These are phyloP conservation scores for Penicillium paradoxum DNA, from an alignment of 495 filamentous ascomycete genomes.

Conservation along the genomic window DNA sequence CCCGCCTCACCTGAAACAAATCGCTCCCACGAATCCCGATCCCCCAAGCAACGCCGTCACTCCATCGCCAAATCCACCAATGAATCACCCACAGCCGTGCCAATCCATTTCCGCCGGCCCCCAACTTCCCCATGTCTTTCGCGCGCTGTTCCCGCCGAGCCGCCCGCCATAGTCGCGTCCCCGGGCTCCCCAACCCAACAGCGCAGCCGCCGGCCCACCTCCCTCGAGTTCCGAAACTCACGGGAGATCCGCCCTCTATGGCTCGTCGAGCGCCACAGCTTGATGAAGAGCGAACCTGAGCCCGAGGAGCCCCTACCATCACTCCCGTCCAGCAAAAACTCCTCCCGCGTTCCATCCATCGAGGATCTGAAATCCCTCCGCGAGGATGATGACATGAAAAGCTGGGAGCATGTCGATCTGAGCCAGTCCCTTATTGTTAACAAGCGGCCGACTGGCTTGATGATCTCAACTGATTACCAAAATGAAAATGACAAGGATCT, in stretches of 20 bases:
- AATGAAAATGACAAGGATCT: constrained; percentile 8
- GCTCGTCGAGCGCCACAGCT: constrained; percentile 45
- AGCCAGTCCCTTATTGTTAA: constrained; percentile 20
- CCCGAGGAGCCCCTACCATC: constrained; percentile 41
- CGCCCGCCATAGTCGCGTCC: constrained; percentile 18
- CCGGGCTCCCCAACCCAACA: constrained; percentile 31
- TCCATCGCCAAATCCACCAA: constrained; percentile 29
- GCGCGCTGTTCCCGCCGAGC: constrained; percentile 32
- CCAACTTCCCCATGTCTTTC: constrained; percentile 37
- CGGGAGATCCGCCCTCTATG: constrained; percentile 47
- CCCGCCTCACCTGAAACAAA: constrained; percentile 31
- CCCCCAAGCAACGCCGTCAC: constrained; percentile 21
- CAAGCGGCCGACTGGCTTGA: constrained; percentile 17
- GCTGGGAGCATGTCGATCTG: constrained; percentile 30
- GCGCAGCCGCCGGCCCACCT: constrained; percentile 39
- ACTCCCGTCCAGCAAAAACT: constrained; percentile 46
- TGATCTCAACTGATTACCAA: constrained; percentile 18
- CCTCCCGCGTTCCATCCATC: constrained; percentile 40
- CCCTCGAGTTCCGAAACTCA: constrained; percentile 43
- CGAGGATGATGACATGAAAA: constrained; percentile 26
- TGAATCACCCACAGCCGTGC: constrained; percentile 47
- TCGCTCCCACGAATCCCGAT: constrained; percentile 11
- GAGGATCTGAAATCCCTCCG: constrained; percentile 35
- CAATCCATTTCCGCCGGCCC: constrained; percentile 45
- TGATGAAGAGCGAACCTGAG: constrained; percentile 35